Percentiles rank a stretch among this genome's conserved stretches.
These are phyloP conservation scores for Cudoniella acicularis DNA, from an alignment of 495 filamentous ascomycete genomes.

Conservation along the genomic window DNA sequence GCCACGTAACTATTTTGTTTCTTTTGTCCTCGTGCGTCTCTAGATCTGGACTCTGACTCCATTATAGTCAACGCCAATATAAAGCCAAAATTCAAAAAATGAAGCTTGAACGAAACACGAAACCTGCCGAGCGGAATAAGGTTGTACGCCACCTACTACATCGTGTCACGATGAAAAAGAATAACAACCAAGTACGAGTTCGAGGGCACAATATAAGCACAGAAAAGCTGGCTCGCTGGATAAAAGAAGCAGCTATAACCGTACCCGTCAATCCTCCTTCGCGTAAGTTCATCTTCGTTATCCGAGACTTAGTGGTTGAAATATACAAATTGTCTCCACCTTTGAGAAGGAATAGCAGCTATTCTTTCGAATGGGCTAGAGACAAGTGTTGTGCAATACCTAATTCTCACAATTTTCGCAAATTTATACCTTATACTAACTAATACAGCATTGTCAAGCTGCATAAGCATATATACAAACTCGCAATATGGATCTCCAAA, in stretches of 20 bases:
- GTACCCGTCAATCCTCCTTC: slow-evolving; percentile 1
- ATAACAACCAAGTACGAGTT: neutral
- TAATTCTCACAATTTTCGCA: no score
- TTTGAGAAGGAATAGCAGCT: no score
- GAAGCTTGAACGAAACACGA: neutral
- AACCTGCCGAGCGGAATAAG: neutral
- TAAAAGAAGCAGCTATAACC: slow-evolving; percentile 6
- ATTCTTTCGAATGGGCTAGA: no score
- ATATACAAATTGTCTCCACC: no score
- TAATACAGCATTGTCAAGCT: slow-evolving; percentile 10
- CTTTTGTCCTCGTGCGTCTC: neutral
- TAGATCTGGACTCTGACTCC: neutral
- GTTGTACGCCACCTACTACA: neutral
- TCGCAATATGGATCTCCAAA: neutral
- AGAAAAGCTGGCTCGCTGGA: slow-evolving; percentile 3
- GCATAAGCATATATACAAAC: slow-evolving; percentile 11
- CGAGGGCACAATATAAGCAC: neutral
- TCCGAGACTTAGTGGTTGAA: no score
- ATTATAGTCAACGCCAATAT: slow-evolving; percentile 1
- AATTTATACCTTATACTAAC: neutral
- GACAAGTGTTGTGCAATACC: no score
- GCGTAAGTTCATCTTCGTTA: slow-evolving; percentile 4
- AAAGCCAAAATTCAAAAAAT: neutral
- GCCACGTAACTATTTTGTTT: slow-evolving; percentile 3
- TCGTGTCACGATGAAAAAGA: neutral